Evolutionary conservation across 2,329 filamentous ascomycete species (phyloP), one percentile per base, ranked within the genome.

Genomic region (Helotiales sp.): DNA sequence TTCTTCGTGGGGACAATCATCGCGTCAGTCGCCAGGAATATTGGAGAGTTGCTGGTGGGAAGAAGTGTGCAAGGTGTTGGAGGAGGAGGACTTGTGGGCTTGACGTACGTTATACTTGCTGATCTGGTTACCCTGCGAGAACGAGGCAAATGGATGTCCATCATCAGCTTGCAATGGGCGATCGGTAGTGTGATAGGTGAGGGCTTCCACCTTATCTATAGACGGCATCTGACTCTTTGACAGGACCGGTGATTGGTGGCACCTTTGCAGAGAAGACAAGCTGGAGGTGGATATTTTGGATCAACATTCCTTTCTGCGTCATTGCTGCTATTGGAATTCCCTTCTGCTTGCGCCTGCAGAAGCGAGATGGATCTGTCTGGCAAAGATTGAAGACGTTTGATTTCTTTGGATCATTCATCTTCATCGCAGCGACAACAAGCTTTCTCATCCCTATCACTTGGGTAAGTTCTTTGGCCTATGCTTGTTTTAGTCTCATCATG

Each of bases 381-480:
- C 51, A 34, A 24, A 65, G 62, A 33, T 50, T 69, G 6, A 59
- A 61, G 31, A 47, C 52, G 1, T 66, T 90, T 25, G 86, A 90
- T 67, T 89, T 81, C 78, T 55, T 83, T 30, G 87, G 88, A 2
- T 79, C 81, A 3, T 63, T 81, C 1, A 67, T 90, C 2, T 89
- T 90, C 67, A 75, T 87, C 12, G 78, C 74, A 12, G 81, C 81
- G 13, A 75, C 78, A 10, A 84, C 82, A 0, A 79, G 78, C 42
- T 81, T 87, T 65, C 71, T 88, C 30, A 83, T 87, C 54, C 81
- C 83, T 0, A 67, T 88, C 2, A 85, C 83, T 1, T 86, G 83
- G 77, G 87, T 62, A 49, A 54, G 64, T 59, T 31, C 13, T 22
- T n/a, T 40, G 5, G 8, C 17, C 22, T 17, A 6, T 36, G 19